Evolutionary conservation across 139 green algal species (phyloP), one percentile per base, ranked within the genome.

Genomic region (Nannochloris sp.): DNA sequence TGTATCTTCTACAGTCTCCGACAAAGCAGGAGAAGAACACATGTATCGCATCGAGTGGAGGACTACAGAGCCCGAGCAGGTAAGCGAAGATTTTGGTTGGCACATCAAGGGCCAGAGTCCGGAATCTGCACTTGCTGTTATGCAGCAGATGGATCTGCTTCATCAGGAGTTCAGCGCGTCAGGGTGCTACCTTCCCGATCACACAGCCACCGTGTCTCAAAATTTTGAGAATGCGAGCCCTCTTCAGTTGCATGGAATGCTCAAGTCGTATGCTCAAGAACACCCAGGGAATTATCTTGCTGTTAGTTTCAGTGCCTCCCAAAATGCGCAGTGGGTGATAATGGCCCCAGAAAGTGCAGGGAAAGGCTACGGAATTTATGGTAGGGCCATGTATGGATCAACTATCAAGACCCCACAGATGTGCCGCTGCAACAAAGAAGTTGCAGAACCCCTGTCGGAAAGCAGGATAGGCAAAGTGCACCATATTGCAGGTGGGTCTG

Each of bases 181-280:
- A 40, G 33, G 33, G 11, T 40, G 33, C 33, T 40, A 12, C 33
- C 1, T 40, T 40, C 33, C 33, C 9, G 33, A 40, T 40, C 33
- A 40, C 0, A 8, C 33, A 40, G 11, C 33, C 9, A 12, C 33
- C 9, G 11, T 40, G 6, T 40, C 8, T 8, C 33, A 40, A 40
- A 40, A 0, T 40, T 8, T 12, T 40, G 8, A 40, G 16, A 50
- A 28, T 53, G 25, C 36, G 28, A 10, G 30, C 26, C 44, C 25
- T 5, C 59, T 58, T 9, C 57, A 46, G 1, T 16, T 69, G 25
- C 59, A 65, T 31, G 70, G 70, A 26, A 66, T 77, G 65, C 49
- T 73, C 12, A 77, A 73, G 70, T 64, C 65, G 0, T 31, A 71
- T 13, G 57, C 65, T 26, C 65, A 72, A 10, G 70, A 77, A 49